Evolutionary conservation across 2,329 filamentous ascomycete species (phyloP).

Genomic region (Alternaria burnsii): DNA sequence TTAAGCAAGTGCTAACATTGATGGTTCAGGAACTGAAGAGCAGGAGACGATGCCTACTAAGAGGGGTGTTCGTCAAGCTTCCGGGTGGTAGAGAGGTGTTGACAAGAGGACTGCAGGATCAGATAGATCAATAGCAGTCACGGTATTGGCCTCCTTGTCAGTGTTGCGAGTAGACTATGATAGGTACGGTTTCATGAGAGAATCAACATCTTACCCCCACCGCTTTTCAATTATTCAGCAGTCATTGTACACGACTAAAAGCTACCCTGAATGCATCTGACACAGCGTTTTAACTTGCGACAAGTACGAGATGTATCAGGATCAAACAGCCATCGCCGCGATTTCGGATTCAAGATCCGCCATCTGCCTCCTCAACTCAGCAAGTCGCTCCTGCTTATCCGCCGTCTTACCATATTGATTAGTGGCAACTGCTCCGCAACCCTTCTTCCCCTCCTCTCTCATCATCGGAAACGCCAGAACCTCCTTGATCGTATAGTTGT

Average conservation of each 20-base stretch:
- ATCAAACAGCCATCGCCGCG: background rate
- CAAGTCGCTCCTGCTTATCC: background rate
- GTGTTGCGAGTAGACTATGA: background rate
- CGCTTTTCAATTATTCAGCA: background rate
- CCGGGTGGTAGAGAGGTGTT: conserved; percentile 11
- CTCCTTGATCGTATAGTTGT: conserved; percentile 96
- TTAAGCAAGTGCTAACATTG: conserved; percentile 15
- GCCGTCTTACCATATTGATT: background rate
- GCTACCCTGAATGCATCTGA: background rate
- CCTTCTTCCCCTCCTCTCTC: conserved; percentile 68
- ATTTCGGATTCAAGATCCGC: background rate
- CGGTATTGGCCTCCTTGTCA: background rate
- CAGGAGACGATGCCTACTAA: conserved; percentile 17
- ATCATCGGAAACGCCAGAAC: conserved; percentile 97
- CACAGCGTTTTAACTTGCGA: background rate
- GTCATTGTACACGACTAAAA: background rate
- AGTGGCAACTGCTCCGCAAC: background rate
- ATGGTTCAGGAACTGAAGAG: conserved; percentile 22
- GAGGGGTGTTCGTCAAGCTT: conserved; percentile 15
- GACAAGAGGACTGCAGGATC: background rate
- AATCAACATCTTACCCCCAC: background rate
- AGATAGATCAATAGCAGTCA: background rate
- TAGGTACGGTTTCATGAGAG: background rate
- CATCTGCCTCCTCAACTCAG: background rate
- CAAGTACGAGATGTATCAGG: background rate